These are phyloP conservation scores for Blastobotrys capitulatus DNA, from an alignment of 1,139 yeast genomes.

Conservation along the genomic window DNA sequence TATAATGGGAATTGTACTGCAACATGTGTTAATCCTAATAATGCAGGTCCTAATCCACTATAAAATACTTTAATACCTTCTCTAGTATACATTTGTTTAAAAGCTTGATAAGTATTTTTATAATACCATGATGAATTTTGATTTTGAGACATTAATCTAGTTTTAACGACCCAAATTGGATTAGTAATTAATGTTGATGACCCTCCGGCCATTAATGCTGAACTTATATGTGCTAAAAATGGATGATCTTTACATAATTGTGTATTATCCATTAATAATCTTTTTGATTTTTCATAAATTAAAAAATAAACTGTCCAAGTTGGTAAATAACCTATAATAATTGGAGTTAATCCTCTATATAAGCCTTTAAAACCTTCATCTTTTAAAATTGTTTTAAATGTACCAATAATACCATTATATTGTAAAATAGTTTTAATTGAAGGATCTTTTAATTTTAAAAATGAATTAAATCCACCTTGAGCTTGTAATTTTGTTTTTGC, in stretches of 20 bases:
- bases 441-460: slow-evolving; percentile 13
- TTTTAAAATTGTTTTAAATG: slow-evolving; percentile 54
- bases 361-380: slow-evolving; percentile 83
- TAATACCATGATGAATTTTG: slow-evolving; percentile 42
- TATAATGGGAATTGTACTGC: slow-evolving; percentile 98
- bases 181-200: slow-evolving; percentile 83
- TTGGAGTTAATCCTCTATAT: slow-evolving; percentile 87
- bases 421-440: slow-evolving; percentile 23
- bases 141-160: slow-evolving; percentile 80
- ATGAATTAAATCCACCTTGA: slow-evolving; percentile 57
- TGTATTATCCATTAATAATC: slow-evolving; percentile 19
- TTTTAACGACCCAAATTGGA: slow-evolving; percentile 97
- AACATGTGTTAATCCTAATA: slow-evolving; percentile 86
- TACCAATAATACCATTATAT: slow-evolving; percentile 55
- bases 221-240: slow-evolving; percentile 48
- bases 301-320: slow-evolving; percentile 97
- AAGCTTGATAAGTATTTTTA: slow-evolving; percentile 78
- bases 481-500: slow-evolving; percentile 94
- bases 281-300: slow-evolving; percentile 76
- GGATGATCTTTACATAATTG: slow-evolving; percentile 5
- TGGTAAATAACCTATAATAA: slow-evolving; percentile 88
- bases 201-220: slow-evolving; percentile 89
- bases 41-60: slow-evolving; percentile 84
- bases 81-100: slow-evolving; percentile 62
- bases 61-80: slow-evolving; percentile 87